Percentiles rank a stretch among this genome's conserved stretches.
phyloP scores from a whole-genome alignment of 345 rosid genomes.

The Sapria himalayana region DNA sequence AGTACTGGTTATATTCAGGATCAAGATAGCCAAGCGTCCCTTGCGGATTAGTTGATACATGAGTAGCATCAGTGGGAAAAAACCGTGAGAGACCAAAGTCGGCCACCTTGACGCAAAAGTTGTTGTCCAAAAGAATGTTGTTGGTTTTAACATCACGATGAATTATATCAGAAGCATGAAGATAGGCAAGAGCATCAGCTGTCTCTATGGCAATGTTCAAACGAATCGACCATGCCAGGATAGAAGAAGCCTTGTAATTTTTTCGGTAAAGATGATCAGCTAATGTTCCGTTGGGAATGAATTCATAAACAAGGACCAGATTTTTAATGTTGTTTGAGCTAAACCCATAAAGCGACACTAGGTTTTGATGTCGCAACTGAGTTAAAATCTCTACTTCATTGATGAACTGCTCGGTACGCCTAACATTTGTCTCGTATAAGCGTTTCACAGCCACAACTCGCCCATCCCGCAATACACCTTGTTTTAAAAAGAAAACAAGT shows the following conservation, averaged over 20 bases:
- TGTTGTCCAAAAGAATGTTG: slow-evolving; percentile 54
- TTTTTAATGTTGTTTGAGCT: slow-evolving; percentile 60
- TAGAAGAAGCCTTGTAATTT: slow-evolving; percentile 15
- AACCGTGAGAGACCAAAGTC: slow-evolving; percentile 82
- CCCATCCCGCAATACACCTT: slow-evolving; percentile 58
- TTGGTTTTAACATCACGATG: slow-evolving; percentile 82
- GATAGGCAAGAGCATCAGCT: slow-evolving; percentile 48
- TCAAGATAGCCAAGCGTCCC: slow-evolving; percentile 93
- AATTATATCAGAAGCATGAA: slow-evolving; percentile 42
- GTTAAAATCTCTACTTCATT: slow-evolving; percentile 61
- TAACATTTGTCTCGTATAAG: slow-evolving; percentile 38
- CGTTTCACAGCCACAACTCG: slow-evolving; percentile 73
- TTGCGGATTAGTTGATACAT: slow-evolving; percentile 82
- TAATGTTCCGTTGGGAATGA: slow-evolving; percentile 71
- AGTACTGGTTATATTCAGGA: slow-evolving; percentile 70
- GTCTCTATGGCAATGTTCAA: slow-evolving; percentile 62
- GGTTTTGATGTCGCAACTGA: slow-evolving; percentile 37
- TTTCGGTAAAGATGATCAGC: slow-evolving; percentile 70
- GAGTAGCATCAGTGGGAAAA: slow-evolving; percentile 54
- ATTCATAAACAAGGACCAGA: slow-evolving; percentile 71
- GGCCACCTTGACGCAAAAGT: slow-evolving; percentile 57
- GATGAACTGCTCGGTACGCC: slow-evolving; percentile 58
- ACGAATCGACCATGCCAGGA: slow-evolving; percentile 57
- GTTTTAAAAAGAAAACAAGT: slow-evolving; percentile 1
- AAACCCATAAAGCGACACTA: slow-evolving; percentile 59